Evolutionary conservation across 805 yeast genomes (phyloP).

Genomic region (Zygosaccharomyces bailii): DNA sequence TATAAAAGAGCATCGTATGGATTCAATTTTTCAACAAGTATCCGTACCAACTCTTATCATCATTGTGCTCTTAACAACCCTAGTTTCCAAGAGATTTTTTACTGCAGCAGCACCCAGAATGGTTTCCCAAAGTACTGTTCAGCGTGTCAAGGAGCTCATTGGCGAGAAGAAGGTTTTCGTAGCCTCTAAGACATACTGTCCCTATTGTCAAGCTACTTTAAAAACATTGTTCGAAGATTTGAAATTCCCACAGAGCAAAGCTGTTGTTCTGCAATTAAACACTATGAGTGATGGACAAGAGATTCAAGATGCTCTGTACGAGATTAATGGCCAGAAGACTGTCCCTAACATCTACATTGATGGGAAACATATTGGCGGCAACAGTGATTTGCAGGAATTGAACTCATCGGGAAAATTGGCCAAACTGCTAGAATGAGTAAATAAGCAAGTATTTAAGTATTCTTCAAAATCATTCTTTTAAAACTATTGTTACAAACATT

Average conservation of each 20-base stretch:
- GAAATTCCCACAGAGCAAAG: constrained; percentile 44
- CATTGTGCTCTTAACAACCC: constrained; percentile 14
- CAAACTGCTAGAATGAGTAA: constrained; percentile 26
- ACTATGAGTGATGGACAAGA: constrained; percentile 70
- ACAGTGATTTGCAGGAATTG: constrained; percentile 79
- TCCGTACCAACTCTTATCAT: constrained; percentile 12
- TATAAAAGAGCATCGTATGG: not conserved
- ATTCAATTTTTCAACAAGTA: constrained; percentile 9
- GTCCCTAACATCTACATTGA: constrained; percentile 90
- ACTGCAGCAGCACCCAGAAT: constrained; percentile 31
- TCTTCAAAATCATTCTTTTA: not conserved
- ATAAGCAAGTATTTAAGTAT: not conserved
- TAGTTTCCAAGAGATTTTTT: constrained; percentile 16
- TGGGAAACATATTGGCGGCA: constrained; percentile 94
- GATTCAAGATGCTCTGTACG: constrained; percentile 72
- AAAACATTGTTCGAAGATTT: constrained; percentile 38
- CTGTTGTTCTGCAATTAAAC: constrained; percentile 41
- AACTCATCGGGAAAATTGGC: constrained; percentile 59
- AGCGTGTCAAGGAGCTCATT: constrained; percentile 62
- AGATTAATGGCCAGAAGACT: constrained; percentile 84
- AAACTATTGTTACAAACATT: not conserved
- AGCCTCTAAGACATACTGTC: constrained; percentile 79
- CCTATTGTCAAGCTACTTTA: constrained; percentile 52
- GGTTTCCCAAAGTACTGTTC: constrained; percentile 57
- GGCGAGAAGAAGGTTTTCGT: constrained; percentile 65